Evolutionary conservation across 805 yeast genomes (phyloP).

Genomic region (Alloascoidea africana): DNA sequence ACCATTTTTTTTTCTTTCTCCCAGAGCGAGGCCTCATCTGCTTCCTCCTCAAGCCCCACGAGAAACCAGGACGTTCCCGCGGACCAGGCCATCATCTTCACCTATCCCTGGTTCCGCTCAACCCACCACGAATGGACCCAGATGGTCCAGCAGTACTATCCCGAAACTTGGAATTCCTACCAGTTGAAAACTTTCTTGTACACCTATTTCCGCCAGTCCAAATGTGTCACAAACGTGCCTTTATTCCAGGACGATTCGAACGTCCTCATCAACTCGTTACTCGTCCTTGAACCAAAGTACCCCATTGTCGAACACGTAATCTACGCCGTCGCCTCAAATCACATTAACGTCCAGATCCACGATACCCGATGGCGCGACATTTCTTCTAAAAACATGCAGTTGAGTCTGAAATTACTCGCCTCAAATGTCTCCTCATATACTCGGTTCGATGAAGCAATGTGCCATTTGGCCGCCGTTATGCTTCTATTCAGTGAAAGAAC

Average conservation of each 20-base stretch:
- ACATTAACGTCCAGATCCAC: neutral
- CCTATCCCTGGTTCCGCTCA: neutral
- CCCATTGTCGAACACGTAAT: neutral
- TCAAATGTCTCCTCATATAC: neutral
- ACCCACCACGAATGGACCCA: neutral
- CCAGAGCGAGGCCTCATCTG: too few species aligned
- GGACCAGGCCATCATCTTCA: neutral
- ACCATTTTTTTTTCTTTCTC: too few species aligned
- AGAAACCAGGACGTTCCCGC: too few species aligned
- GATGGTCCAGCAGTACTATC: neutral
- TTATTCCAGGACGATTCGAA: neutral
- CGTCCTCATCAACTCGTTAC: neutral
- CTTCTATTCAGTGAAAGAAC: conserved; percentile 1
- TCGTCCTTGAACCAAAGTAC: neutral
- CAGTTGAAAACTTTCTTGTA: neutral
- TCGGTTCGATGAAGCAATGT: neutral
- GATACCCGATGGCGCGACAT: conserved; percentile 1
- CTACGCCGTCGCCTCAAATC: neutral
- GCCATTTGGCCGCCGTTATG: conserved; percentile 1
- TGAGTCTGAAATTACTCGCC: neutral
- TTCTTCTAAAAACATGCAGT: neutral
- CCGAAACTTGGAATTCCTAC: conserved; percentile 1
- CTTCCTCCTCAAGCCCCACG: too few species aligned
- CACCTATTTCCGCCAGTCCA: conserved; percentile 1
- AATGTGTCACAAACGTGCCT: conserved; percentile 1